Evolutionary conservation across 2,329 filamentous ascomycete genomes (phyloP).

Genomic region (Truncatella angustata): DNA sequence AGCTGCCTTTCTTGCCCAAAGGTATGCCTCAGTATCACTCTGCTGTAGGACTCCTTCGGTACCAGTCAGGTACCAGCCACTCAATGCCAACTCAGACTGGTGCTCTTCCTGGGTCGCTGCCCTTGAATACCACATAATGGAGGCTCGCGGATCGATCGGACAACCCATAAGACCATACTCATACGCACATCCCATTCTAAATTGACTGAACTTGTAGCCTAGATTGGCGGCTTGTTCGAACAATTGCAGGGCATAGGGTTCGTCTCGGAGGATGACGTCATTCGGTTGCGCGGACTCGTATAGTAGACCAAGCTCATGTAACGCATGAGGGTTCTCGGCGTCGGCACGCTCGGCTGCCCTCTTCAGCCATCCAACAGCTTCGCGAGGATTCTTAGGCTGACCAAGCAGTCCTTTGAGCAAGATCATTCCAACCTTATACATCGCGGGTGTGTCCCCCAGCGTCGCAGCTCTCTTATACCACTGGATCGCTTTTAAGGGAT

Average conservation of each 20-base stretch:
- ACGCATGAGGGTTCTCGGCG: slow-evolving; percentile 85
- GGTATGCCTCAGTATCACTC: slow-evolving; percentile 92
- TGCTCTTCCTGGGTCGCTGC: slow-evolving; percentile 93
- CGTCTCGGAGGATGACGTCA: slow-evolving; percentile 76
- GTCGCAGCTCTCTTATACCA: slow-evolving; percentile 96
- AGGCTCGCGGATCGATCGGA: slow-evolving; percentile 76
- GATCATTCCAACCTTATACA: slow-evolving; percentile 99
- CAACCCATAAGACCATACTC: slow-evolving; percentile 87
- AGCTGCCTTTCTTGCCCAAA: slow-evolving; percentile 95
- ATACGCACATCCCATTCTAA: slow-evolving; percentile 80
- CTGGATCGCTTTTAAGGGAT: slow-evolving; percentile 91
- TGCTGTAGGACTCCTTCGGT: slow-evolving; percentile 84
- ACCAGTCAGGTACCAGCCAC: slow-evolving; percentile 94
- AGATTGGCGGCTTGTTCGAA: slow-evolving; percentile 84
- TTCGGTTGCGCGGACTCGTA: slow-evolving; percentile 64
- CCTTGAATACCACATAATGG: slow-evolving; percentile 91
- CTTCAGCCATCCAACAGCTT: slow-evolving; percentile 91
- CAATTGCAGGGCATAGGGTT: slow-evolving; percentile 74
- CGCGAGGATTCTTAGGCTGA: slow-evolving; percentile 75
- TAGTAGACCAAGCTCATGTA: slow-evolving; percentile 78
- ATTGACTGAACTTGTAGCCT: slow-evolving; percentile 94
- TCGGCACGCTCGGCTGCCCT: slow-evolving; percentile 87
- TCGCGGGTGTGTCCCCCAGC: slow-evolving; percentile 85
- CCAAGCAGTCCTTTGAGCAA: slow-evolving; percentile 90
- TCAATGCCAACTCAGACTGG: slow-evolving; percentile 80